phyloP scores from a whole-genome alignment of 2,329 filamentous ascomycete genomes.

The Piedraia hortae region DNA sequence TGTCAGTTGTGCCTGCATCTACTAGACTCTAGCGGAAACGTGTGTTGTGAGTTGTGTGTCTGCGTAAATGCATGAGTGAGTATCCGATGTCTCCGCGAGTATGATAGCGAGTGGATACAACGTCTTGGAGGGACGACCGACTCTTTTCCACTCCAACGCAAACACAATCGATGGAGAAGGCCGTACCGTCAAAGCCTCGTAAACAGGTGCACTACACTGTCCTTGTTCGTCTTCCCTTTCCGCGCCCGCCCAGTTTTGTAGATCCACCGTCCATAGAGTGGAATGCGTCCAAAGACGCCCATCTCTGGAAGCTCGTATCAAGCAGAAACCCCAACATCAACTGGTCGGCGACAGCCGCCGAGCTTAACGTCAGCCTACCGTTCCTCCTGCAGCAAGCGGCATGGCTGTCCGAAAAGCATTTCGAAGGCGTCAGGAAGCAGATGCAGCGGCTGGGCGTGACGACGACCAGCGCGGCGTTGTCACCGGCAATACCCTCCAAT shows the following conservation, averaged over 20 bases:
- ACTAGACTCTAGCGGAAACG: too few relatives aligned
- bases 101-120: too few relatives aligned
- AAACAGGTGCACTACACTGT: slow-evolving; percentile 30
- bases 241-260: slow-evolving; percentile 60
- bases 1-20: slow-evolving; percentile 11
- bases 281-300: slow-evolving; percentile 64
- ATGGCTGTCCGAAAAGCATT: slow-evolving; percentile 75
- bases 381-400: slow-evolving; percentile 84
- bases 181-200: slow-evolving; percentile 1
- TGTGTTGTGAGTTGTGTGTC: too few relatives aligned
- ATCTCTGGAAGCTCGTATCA: slow-evolving; percentile 65
- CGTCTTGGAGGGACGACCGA: too few relatives aligned
- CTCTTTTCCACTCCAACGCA: slow-evolving; percentile 2
- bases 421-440: slow-evolving; percentile 70
- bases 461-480: too few relatives aligned
- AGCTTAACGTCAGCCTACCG: slow-evolving; percentile 60
- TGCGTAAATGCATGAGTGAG: too few relatives aligned
- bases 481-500: too few relatives aligned
- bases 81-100: too few relatives aligned
- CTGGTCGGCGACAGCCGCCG: slow-evolving; percentile 25
- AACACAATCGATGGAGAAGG: slow-evolving; percentile 1
- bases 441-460: slow-evolving; percentile 41
- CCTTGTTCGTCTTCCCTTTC: slow-evolving; percentile 71
- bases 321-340: slow-evolving; percentile 39
- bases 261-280: slow-evolving; percentile 78